phyloP scores from a whole-genome alignment of 148 eudicot genomes.

The Cornus controversa region DNA sequence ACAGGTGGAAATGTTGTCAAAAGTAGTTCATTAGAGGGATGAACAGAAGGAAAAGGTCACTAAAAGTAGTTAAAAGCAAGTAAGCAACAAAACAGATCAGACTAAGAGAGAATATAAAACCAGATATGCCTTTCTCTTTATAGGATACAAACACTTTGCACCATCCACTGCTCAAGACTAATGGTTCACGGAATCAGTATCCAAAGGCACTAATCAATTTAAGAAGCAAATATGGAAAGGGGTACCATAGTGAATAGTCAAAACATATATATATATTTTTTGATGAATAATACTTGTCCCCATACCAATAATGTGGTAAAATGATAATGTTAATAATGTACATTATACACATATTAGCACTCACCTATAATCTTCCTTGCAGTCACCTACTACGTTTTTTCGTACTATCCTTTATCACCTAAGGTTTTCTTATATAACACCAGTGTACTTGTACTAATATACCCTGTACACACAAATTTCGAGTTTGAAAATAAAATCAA shows the following conservation, averaged over 20 bases:
- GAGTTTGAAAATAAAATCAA: too few relatives aligned
- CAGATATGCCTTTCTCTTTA: neutral
- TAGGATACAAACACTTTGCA: slow-evolving; percentile 4
- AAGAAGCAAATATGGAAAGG: slow-evolving; percentile 1
- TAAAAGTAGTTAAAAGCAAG: slow-evolving; percentile 12
- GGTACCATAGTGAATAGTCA: neutral
- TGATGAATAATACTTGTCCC: too few relatives aligned
- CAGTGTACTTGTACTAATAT: too few relatives aligned
- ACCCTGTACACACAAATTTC: too few relatives aligned
- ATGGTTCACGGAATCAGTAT: neutral
- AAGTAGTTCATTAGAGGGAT: slow-evolving; percentile 6
- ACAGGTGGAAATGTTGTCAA: slow-evolving; percentile 7
- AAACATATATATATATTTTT: too few relatives aligned
- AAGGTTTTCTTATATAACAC: too few relatives aligned
- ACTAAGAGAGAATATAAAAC: neutral
- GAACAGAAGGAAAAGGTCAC: neutral
- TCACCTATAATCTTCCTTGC: too few relatives aligned
- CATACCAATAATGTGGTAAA: neutral
- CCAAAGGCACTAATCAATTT: slow-evolving; percentile 8
- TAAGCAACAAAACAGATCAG: neutral
- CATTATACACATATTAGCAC: too few relatives aligned
- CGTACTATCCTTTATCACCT: too few relatives aligned
- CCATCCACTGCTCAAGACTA: slow-evolving; percentile 3
- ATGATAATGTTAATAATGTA: too few relatives aligned
- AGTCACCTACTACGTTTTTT: too few relatives aligned